Evolutionary conservation across 208 protist species (phyloP).

Genomic region (Trypanosomatidae sp.): DNA sequence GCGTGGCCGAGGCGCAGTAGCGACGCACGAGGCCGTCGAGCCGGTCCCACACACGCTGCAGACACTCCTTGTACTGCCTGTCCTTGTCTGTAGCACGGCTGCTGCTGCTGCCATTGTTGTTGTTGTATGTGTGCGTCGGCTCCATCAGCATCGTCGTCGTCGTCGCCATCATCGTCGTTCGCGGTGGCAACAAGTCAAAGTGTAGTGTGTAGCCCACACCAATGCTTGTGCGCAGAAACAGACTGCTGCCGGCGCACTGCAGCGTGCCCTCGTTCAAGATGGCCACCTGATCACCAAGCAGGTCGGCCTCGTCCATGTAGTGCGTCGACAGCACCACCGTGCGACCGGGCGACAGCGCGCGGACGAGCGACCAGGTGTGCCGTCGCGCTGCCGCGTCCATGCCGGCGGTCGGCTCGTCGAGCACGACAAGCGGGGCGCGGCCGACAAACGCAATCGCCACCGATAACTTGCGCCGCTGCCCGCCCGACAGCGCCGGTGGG

Average conservation of each 20-base stretch:
- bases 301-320: conserved; percentile 94
- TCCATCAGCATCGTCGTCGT: not conserved
- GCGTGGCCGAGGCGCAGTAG: conserved; percentile 8
- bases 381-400: conserved; percentile 81
- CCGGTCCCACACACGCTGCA: conserved; percentile 9
- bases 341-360: conserved; percentile 14
- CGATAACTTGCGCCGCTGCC: conserved; percentile 72
- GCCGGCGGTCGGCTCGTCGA: conserved; percentile 87
- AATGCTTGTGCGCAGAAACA: conserved; percentile 43
- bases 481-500: conserved; percentile 32
- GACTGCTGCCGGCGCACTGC: conserved; percentile 33
- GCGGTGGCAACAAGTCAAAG: conserved; percentile 9
- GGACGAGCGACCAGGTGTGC: conserved; percentile 55
- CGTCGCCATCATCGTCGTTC: not conserved
- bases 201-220: conserved; percentile 41
- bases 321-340: conserved; percentile 84
- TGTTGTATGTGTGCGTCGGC: not conserved
- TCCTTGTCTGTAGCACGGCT: not conserved
- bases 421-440: conserved; percentile 36
- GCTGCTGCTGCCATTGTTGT: not conserved
- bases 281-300: conserved; percentile 81
- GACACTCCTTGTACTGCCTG: too few species aligned
- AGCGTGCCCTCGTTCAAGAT: conserved; percentile 62
- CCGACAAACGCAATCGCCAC: conserved; percentile 80
- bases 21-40: conserved; percentile 9